A percentile compares a stretch with the other conserved stretches of the same genome.
Evolutionary conservation across 2,329 filamentous ascomycete genomes (phyloP).

Genomic region (Cercospora sojina): DNA sequence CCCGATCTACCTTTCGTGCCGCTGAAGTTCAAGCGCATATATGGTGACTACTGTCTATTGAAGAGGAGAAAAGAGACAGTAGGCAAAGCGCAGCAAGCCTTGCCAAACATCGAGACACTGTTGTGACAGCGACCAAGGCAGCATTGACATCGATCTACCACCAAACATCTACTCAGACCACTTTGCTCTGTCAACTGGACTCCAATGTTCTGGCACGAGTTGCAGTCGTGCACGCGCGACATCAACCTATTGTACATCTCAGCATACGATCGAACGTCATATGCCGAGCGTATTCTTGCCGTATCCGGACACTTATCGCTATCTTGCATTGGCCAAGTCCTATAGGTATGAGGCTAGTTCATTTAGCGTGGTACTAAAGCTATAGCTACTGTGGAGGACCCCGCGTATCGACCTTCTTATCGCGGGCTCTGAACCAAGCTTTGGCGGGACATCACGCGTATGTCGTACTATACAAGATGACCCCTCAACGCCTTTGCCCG

Average conservation of each 20-base stretch:
- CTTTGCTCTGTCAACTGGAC: not conserved
- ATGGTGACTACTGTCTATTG: conserved; percentile 86
- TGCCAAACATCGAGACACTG: conserved; percentile 24
- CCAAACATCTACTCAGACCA: not conserved
- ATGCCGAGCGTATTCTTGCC: not conserved
- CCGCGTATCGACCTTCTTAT: conserved; percentile 12
- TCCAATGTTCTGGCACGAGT: not conserved
- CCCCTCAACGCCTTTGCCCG: not conserved
- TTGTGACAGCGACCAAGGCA: conserved; percentile 9
- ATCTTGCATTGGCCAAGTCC: not conserved
- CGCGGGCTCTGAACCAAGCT: conserved; percentile 1
- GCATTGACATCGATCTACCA: not conserved
- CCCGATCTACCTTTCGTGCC: conserved; percentile 71
- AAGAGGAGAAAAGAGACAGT: conserved; percentile 50
- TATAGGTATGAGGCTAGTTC: not conserved
- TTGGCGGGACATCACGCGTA: not conserved
- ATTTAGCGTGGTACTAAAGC: not conserved
- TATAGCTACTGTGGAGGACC: conserved; percentile 1
- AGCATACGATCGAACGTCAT: not conserved
- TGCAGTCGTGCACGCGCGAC: not conserved
- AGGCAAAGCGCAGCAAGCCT: conserved; percentile 5
- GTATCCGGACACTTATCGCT: conserved; percentile 5
- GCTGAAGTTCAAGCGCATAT: conserved; percentile 67
- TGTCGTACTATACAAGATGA: not conserved
- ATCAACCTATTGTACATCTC: not conserved